Conservation (phyloP, 345 rosid genomes). For the Camelina neglecta region DNA sequence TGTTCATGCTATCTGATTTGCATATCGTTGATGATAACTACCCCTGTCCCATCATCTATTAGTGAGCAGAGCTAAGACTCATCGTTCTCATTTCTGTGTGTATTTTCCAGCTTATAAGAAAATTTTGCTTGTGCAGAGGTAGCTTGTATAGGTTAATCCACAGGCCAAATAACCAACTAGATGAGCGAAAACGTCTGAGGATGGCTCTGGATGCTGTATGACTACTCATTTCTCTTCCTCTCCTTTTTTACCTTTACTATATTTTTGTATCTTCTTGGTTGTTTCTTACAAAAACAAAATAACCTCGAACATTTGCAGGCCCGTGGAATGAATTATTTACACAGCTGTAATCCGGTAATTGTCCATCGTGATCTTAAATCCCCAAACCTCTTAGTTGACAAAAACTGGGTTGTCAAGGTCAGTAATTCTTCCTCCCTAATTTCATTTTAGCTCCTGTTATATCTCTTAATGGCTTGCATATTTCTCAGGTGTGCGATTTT, state of each 20-base stretch:
- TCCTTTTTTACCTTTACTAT: conserved; percentile 5
- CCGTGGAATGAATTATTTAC: conserved; percentile 97
- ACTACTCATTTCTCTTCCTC: conserved; percentile 30
- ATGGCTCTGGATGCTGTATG: conserved; percentile 97
- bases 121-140: conserved; percentile 69
- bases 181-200: conserved; percentile 88
- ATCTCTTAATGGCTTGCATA: conserved; percentile 25
- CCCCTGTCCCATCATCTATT: conserved; percentile 6
- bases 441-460: conserved; percentile 12
- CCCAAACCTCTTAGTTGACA: conserved; percentile 93
- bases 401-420: conserved; percentile 97
- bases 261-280: conserved; percentile 31
- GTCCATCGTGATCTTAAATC: conserved; percentile 96
- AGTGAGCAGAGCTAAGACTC: conserved; percentile 11
- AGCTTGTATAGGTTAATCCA: conserved; percentile 92
- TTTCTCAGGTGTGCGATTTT: conserved; percentile 82
- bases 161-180: conserved; percentile 92
- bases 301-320: conserved; percentile 60
- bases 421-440: conserved; percentile 13
- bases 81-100: conserved; percentile 14
- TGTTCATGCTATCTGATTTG: conserved; percentile 13
- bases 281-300: conserved; percentile 27
- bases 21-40: conserved; percentile 16
- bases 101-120: conserved; percentile 20
- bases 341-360: conserved; percentile 81